Evolutionary conservation across 495 filamentous ascomycete genomes (phyloP), one percentile per base, ranked within the genome.

Genomic region (Bacidia rubella): DNA sequence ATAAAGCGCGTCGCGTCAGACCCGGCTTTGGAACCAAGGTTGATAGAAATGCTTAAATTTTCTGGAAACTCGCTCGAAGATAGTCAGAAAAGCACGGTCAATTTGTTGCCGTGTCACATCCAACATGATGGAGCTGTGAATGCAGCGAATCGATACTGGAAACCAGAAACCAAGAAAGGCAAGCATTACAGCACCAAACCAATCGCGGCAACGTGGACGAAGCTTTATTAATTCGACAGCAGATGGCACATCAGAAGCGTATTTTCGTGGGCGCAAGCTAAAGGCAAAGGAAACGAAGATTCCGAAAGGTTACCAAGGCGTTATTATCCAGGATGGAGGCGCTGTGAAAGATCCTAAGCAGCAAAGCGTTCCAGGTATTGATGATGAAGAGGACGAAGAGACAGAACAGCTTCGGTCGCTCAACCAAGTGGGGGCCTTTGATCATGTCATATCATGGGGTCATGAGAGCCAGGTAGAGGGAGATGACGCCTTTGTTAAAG

Each of bases 181-280:
- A 57, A 51, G 41, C n/a, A n/a, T 11, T 22, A 11, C 7, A 22
- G 11, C 9, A 7, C 9, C n/a, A 29, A 20, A 23, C 1, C 19
- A n/a, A n/a, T n/a, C n/a, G n/a, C n/a, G n/a, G n/a, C n/a, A n/a
- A n/a, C n/a, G 7, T 1, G 12, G 2, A 40, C 17, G 21, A 17
- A 19, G 26, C 20, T 2, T 2, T 24, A 47, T 2, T 47, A 20
- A 1, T 1, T 7, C 24, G 11, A 35, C 7, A 35, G 26, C 41
- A 72, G 70, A 67, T 57, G 74, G 73, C 3, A 73, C 60, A 22
- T 72, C 70, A 17, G 81, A 77, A 1, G 71, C 82, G 20, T 85
- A 90, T 61, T 85, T 95, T 56, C 83, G 90, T 25, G 90, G 90
- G 27, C 79, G 90, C 39, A 92, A 83, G 59, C 71, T 97, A 17